phyloP scores from a whole-genome alignment of 805 yeast genomes.

The Blastobotrys muscicola region DNA sequence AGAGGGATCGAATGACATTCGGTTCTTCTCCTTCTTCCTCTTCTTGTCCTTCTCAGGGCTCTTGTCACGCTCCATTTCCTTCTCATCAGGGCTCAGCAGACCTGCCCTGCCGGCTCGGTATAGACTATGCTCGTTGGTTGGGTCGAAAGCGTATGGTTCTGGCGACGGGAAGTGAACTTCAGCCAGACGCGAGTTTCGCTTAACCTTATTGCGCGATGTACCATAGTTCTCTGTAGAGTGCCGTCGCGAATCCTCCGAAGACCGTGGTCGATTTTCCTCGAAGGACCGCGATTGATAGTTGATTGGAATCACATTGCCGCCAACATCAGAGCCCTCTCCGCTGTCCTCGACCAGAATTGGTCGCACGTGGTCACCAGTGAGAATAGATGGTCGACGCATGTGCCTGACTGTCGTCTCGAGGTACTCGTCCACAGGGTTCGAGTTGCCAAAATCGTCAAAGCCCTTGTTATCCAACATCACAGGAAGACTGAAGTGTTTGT shows the following conservation, averaged over 20 bases:
- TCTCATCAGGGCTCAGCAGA: conserved; percentile 4
- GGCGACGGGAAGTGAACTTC: background rate
- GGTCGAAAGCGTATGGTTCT: conserved; percentile 8
- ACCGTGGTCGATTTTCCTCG: no score
- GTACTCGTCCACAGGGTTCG: conserved; percentile 13
- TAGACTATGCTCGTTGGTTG: conserved; percentile 10
- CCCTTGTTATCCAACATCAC: conserved; percentile 2
- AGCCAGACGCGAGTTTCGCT: background rate
- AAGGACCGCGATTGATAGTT: background rate
- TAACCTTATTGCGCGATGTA: no score
- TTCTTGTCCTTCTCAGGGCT: no score
- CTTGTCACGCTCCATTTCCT: no score
- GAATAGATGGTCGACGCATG: conserved; percentile 15
- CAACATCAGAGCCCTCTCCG: conserved; percentile 2
- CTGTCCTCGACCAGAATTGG: conserved; percentile 9
- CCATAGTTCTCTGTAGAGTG: no score
- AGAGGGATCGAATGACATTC: no score
- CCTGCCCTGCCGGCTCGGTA: conserved; percentile 7
- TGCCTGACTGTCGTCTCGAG: conserved; percentile 9
- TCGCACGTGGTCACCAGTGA: conserved; percentile 18
- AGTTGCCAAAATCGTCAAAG: conserved; percentile 3
- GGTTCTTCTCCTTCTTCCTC: no score
- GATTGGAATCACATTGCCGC: background rate
- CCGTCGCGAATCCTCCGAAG: no score
- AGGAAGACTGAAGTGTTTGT: conserved; percentile 1